Evolutionary conservation across 2,329 filamentous ascomycete species (phyloP).

Genomic region (Alternaria tenuissima): DNA sequence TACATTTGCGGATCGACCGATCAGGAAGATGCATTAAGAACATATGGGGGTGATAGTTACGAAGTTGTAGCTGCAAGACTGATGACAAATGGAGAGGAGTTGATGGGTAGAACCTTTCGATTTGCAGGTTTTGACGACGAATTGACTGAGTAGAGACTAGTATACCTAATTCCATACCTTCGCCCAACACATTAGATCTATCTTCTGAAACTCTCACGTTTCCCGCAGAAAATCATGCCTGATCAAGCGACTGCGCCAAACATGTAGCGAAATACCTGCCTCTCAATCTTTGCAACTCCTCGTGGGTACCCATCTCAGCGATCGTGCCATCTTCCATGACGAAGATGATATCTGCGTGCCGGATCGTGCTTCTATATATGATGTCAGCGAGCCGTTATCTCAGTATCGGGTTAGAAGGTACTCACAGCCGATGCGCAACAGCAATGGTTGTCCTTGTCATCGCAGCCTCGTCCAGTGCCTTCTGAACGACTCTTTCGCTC

Average conservation of each 20-base stretch:
- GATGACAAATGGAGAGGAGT: background rate
- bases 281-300: slow-evolving; percentile 26
- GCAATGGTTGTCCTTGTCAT: slow-evolving; percentile 52
- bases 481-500: slow-evolving; percentile 36
- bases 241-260: slow-evolving; percentile 2
- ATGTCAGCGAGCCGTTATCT: background rate
- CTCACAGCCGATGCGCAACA: slow-evolving; percentile 60
- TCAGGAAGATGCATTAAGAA: background rate
- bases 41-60: background rate
- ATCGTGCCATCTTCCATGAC: slow-evolving; percentile 52
- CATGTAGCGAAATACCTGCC: slow-evolving; percentile 4
- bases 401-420: background rate
- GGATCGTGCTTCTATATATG: slow-evolving; percentile 41
- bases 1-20: background rate
- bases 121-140: background rate
- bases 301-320: slow-evolving; percentile 50
- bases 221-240: background rate
- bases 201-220: background rate
- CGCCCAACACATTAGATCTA: background rate
- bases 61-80: background rate
- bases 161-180: background rate
- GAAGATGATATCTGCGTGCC: slow-evolving; percentile 51
- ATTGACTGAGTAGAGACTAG: background rate
- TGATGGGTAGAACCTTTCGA: slow-evolving; percentile 1
- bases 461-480: slow-evolving; percentile 62